A percentile compares a stretch with the other conserved stretches of the same genome.
phyloP scores from a whole-genome alignment of 2,329 filamentous ascomycete species.

The Pseudopithomyces maydicus region DNA sequence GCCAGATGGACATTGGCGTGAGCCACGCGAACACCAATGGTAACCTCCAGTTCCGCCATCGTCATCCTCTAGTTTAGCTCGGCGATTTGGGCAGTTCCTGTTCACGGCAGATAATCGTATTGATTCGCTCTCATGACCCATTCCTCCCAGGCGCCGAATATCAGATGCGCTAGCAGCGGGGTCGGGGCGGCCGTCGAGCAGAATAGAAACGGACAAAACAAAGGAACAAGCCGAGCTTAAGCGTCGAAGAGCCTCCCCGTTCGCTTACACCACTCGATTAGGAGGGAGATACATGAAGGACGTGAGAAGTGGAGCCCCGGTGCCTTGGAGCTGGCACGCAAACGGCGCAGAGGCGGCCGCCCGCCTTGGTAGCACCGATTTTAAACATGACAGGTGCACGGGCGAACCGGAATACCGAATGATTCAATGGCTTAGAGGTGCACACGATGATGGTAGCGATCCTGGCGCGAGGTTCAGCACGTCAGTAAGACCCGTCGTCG shows the following conservation, averaged over 20 bases:
- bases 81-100: not conserved
- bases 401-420: not conserved
- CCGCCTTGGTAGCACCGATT: not conserved
- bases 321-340: conserved; percentile 1
- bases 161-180: not conserved
- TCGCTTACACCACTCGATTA: not conserved
- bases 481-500: not conserved
- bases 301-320: not conserved
- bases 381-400: not conserved
- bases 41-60: not conserved
- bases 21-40: not conserved
- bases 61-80: not conserved
- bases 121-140: not conserved
- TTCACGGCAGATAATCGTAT: not conserved
- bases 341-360: not conserved
- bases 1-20: not conserved
- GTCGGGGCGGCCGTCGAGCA: not conserved
- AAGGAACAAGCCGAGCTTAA: conserved; percentile 3
- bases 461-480: not conserved
- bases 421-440: not conserved
- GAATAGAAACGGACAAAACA: conserved; percentile 3
- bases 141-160: no score
- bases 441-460: not conserved
- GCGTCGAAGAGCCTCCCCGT: not conserved
- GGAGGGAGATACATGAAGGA: conserved; percentile 1